Conservation (phyloP, 768 basidiomycete genomes). For the Russula dissimulans region DNA sequence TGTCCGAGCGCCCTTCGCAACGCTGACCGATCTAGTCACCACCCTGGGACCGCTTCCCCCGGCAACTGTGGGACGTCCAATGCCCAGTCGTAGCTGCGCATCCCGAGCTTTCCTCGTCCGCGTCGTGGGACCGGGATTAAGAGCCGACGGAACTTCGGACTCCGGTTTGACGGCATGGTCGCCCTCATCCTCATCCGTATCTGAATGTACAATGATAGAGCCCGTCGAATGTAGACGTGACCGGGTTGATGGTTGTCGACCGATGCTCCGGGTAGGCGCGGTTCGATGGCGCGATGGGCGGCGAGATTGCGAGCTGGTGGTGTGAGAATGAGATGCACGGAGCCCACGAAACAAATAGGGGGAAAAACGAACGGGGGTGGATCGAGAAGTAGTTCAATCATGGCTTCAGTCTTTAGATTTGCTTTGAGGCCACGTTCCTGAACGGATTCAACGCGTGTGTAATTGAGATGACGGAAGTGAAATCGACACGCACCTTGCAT, state of each 20-base stretch:
- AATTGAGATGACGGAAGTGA: not conserved
- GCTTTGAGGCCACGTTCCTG: conserved; percentile 77
- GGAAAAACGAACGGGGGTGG: conserved; percentile 22
- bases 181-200: conserved; percentile 17
- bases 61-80: conserved; percentile 56
- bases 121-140: conserved; percentile 25
- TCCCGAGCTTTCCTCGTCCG: conserved; percentile 67
- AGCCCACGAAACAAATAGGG: not conserved
- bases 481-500: conserved; percentile 41
- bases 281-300: conserved; percentile 12
- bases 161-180: conserved; percentile 22
- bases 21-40: conserved; percentile 49
- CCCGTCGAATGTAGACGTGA: conserved; percentile 18
- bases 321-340: conserved; percentile 9
- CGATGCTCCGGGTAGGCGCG: conserved; percentile 1
- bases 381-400: conserved; percentile 66
- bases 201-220: conserved; percentile 19
- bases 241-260: conserved; percentile 8
- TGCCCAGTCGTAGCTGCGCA: conserved; percentile 57
- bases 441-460: conserved; percentile 7
- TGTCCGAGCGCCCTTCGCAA: conserved; percentile 39
- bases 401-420: conserved; percentile 70
- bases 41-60: conserved; percentile 60
- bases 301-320: conserved; percentile 17
- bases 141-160: conserved; percentile 21